Conservation (phyloP, 2,329 filamentous ascomycete genomes). For the Juglanconis sp. region DNA sequence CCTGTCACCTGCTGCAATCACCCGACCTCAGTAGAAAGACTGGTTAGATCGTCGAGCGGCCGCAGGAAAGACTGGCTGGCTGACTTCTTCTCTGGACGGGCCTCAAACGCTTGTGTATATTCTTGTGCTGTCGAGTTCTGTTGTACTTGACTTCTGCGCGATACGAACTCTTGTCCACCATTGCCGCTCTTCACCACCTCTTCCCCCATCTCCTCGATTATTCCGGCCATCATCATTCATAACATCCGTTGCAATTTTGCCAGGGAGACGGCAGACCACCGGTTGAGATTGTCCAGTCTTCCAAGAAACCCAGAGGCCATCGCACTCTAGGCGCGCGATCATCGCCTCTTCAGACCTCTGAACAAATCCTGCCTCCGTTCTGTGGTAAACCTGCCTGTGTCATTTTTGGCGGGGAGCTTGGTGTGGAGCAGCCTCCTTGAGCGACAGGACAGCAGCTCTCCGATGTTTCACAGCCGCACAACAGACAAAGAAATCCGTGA, state of each 20-base stretch:
- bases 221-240: neutral
- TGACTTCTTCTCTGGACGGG: neutral
- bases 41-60: conserved; percentile 1
- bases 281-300: neutral
- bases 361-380: neutral
- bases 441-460: conserved; percentile 25
- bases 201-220: neutral
- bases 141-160: conserved; percentile 6
- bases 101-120: neutral
- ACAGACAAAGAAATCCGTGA: conserved; percentile 30
- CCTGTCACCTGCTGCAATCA: conserved; percentile 13
- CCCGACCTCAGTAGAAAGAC: conserved; percentile 2
- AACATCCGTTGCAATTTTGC: neutral
- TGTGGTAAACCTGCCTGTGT: neutral
- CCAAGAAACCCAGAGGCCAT: neutral
- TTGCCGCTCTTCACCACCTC: neutral
- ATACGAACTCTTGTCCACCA: neutral
- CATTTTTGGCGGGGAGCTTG: conserved; percentile 4
- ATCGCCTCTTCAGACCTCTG: neutral
- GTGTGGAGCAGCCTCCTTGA: conserved; percentile 9
- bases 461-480: conserved; percentile 32
- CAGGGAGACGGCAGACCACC: neutral
- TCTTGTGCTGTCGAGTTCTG: conserved; percentile 8
- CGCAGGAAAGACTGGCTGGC: neutral
- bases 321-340: neutral